Evolutionary conservation across 768 basidiomycete species (phyloP).

Genomic region (Lentinula lateritia): DNA sequence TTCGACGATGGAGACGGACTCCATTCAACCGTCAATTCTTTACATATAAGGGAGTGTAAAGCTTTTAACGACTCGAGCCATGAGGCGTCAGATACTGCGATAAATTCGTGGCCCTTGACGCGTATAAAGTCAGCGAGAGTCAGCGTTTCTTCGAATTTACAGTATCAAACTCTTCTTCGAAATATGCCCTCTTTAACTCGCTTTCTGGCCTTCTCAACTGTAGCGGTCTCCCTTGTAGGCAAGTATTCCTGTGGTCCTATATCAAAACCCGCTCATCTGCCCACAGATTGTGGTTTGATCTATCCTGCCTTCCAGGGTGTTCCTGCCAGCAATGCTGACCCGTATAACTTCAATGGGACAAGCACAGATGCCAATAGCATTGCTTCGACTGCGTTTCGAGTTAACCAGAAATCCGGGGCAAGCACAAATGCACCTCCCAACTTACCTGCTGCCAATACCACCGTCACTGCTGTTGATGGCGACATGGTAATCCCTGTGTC

Average conservation of each 20-base stretch:
- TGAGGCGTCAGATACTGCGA: not conserved
- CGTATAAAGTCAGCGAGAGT: not conserved
- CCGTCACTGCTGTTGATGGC: constrained; percentile 42
- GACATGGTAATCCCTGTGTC: constrained; percentile 17
- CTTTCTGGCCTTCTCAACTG: not conserved
- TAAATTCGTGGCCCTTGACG: not conserved
- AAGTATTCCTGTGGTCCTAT: not conserved
- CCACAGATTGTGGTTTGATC: not conserved
- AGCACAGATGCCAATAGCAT: constrained; percentile 30
- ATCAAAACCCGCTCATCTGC: not conserved
- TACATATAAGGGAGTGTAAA: not conserved
- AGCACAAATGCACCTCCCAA: constrained; percentile 23
- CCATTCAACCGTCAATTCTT: not conserved
- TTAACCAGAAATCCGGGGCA: constrained; percentile 36
- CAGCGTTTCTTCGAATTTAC: not conserved
- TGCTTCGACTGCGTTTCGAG: constrained; percentile 23
- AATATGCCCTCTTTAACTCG: not conserved
- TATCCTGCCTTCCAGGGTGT: constrained; percentile 1
- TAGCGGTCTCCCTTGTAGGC: constrained; percentile 1
- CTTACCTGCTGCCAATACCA: constrained; percentile 28
- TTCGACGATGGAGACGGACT: not conserved
- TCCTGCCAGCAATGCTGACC: not conserved
- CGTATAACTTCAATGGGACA: constrained; percentile 8
- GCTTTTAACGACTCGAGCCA: not conserved
- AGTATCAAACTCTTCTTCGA: not conserved